Base-by-base conservation (phyloP, 768 basidiomycete genomes). In the Boletus reticuloceps region DNA sequence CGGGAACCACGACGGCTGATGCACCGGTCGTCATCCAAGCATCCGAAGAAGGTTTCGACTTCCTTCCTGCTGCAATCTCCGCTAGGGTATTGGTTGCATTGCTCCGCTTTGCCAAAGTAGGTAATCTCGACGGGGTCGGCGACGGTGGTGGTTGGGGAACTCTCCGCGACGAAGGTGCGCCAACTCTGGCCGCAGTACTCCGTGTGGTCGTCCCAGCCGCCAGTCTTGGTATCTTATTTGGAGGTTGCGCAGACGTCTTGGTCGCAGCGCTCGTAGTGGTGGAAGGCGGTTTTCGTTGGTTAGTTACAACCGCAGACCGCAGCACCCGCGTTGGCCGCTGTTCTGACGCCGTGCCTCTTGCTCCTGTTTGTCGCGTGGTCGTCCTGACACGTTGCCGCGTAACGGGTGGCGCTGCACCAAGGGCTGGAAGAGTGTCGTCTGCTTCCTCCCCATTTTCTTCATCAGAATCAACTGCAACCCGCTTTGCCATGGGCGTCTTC, bases 401-500 rank as follows among this genome's bases (percentile, higher is more conserved):
- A 9, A 58, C 65, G 0, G 74, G 70, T 3, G 83, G 82, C 10
- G 77, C 80, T 20, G 75, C 68, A 34, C 78, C 80, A 17, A 91
- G 74, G 8, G 84, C 79, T 32, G 88, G 89, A 9, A 90, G 74
- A 4, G 82, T 77, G 61, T 89, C 86, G 40, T 80, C 79, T 22
- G 74, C 77, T 57, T 82, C 85, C 31, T 71, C 75, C 20, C 67
- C 72, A 42, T 75, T 84, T 41, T 89, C 87, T 47, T 84, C 82
- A 45, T 86, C 87, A 4, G 85, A 85, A 58, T 88, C 88, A 50
- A 80, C 77, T 1, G 84, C 83, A 11, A 78, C 58, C 38, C 89
- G 84, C 72, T 94, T 92, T 44, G 84, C 78, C 51, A 83, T 79
- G 0, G 94, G 94, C 1, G 93, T 94, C 76, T 96, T 97, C 61